These are phyloP conservation scores for Zostera marina DNA, from an alignment of 116 monocot species.

Conservation along the genomic window DNA sequence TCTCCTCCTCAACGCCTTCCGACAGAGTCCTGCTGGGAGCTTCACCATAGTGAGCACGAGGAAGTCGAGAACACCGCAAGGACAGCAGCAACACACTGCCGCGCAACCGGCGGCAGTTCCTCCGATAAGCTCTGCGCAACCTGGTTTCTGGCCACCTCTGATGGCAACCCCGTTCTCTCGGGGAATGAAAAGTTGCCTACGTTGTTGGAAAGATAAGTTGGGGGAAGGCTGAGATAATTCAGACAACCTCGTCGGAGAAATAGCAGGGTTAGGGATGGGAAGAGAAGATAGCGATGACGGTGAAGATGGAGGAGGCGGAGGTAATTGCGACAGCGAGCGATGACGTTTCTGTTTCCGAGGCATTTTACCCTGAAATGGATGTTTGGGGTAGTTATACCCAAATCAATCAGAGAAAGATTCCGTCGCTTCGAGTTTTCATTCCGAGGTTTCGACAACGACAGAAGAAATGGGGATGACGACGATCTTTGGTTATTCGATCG, in stretches of 20 bases:
- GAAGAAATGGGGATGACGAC: too few relatives aligned
- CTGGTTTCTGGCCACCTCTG: not conserved
- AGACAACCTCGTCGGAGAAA: not conserved
- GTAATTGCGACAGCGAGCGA: too few relatives aligned
- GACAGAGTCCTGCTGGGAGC: conserved; percentile 38
- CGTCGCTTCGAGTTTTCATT: too few relatives aligned
- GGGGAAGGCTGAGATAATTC: not conserved
- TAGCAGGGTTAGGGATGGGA: not conserved
- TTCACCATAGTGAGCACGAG: conserved; percentile 23
- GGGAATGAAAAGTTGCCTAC: not conserved
- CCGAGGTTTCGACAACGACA: too few relatives aligned
- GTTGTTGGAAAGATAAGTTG: not conserved
- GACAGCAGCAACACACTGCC: conserved; percentile 64
- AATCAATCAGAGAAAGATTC: too few relatives aligned
- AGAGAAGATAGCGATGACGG: not conserved
- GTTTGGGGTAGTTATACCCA: too few relatives aligned
- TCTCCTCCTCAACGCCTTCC: conserved; percentile 16
- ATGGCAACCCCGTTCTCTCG: not conserved
- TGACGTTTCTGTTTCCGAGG: too few relatives aligned
- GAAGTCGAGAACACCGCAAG: conserved; percentile 34
- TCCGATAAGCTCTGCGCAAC: conserved; percentile 23
- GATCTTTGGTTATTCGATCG: not conserved
- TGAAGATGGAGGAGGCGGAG: too few relatives aligned
- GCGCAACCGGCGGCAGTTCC: conserved; percentile 50
- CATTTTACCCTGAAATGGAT: too few relatives aligned